Evolutionary conservation across 1,284 basidiomycete genomes (phyloP).

Genomic region (Sanghuangporus weigelae): DNA sequence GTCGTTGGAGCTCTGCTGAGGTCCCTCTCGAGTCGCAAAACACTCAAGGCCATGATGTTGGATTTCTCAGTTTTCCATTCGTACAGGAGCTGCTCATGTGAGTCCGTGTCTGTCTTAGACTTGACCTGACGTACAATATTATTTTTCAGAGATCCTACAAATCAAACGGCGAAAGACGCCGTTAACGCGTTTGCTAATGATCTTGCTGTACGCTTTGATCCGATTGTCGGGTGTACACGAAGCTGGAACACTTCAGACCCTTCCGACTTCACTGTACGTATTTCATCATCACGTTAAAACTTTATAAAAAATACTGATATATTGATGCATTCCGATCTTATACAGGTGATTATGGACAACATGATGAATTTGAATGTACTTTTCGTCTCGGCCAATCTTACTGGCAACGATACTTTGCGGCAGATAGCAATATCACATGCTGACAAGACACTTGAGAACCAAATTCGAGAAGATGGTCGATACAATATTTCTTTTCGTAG

Average conservation of each 20-base stretch:
- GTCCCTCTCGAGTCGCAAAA: slow-evolving; percentile 19
- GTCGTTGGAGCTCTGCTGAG: slow-evolving; percentile 20
- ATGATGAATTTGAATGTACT: slow-evolving; percentile 25
- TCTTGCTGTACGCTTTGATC: slow-evolving; percentile 40
- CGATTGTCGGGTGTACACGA: slow-evolving; percentile 42
- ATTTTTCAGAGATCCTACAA: slow-evolving; percentile 35
- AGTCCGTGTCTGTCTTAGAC: slow-evolving; percentile 13
- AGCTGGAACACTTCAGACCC: slow-evolving; percentile 25
- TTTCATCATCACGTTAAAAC: neutral
- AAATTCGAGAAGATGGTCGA: slow-evolving; percentile 22
- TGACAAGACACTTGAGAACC: slow-evolving; percentile 22
- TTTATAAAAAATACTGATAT: neutral
- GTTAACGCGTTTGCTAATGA: slow-evolving; percentile 40
- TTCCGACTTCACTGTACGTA: slow-evolving; percentile 17
- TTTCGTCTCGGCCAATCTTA: slow-evolving; percentile 21
- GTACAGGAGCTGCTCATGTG: slow-evolving; percentile 21
- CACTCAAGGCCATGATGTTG: slow-evolving; percentile 21
- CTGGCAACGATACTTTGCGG: slow-evolving; percentile 20
- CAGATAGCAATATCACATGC: slow-evolving; percentile 23
- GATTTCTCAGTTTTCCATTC: slow-evolving; percentile 24
- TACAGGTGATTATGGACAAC: slow-evolving; percentile 23
- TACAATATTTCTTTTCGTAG: slow-evolving; percentile 16
- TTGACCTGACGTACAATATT: neutral
- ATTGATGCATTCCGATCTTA: neutral
- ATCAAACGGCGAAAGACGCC: slow-evolving; percentile 38